A percentile compares a stretch with the other conserved stretches of the same genome.
Conservation (phyloP, 805 yeast genomes). For the Starmerella davenportii region DNA sequence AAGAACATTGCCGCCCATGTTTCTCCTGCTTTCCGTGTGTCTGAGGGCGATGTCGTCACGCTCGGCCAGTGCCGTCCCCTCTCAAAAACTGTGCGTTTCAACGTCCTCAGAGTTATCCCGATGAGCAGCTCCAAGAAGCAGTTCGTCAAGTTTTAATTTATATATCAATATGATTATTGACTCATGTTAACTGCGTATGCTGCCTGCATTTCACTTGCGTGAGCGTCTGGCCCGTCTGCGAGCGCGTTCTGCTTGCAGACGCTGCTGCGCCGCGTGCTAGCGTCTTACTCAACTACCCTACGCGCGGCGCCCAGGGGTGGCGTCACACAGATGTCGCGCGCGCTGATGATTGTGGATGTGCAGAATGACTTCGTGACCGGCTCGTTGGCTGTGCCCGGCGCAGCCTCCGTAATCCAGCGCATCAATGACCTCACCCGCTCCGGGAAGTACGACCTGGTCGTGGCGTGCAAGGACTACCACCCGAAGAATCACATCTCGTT, state of each 20-base stretch:
- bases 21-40: constrained; percentile 99
- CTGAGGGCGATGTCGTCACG: constrained; percentile 96
- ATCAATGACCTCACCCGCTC: constrained; percentile 32
- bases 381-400: constrained; percentile 51
- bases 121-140: constrained; percentile 75
- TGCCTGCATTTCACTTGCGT: not conserved
- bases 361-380: constrained; percentile 77
- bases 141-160: constrained; percentile 82
- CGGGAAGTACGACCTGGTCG: constrained; percentile 38
- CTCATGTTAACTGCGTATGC: not conserved
- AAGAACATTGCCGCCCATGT: constrained; percentile 99
- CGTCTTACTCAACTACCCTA: no score
- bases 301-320: no score
- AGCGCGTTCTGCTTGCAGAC: no score
- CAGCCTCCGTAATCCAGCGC: constrained; percentile 37
- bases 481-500: constrained; percentile 64
- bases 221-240: not conserved
- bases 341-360: constrained; percentile 59
- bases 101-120: constrained; percentile 89
- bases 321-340: constrained; percentile 25
- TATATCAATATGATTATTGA: not conserved
- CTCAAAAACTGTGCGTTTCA: constrained; percentile 99
- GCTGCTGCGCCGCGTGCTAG: no score
- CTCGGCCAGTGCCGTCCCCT: constrained; percentile 99
- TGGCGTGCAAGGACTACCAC: constrained; percentile 82